Evolutionary conservation across 306 rosid species (phyloP).

Genomic region (Cyamopsis tetragonoloba): DNA sequence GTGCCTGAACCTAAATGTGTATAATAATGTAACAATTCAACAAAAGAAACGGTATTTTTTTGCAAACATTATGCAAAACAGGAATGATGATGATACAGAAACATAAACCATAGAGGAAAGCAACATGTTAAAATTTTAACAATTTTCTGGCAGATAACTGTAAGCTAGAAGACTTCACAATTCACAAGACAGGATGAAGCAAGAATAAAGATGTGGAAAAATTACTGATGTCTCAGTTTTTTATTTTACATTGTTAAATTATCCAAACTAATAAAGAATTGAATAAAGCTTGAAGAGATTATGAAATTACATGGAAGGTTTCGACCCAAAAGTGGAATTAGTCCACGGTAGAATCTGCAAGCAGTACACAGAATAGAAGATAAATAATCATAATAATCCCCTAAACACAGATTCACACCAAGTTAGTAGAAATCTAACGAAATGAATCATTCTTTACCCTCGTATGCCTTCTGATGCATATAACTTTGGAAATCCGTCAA

Average conservation of each 20-base stretch:
- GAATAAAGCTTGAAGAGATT: slow-evolving; percentile 21
- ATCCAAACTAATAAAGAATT: slow-evolving; percentile 8
- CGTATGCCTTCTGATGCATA: slow-evolving; percentile 51
- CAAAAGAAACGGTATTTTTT: neutral
- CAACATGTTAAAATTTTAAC: neutral
- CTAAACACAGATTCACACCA: slow-evolving; percentile 1
- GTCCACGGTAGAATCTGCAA: slow-evolving; percentile 66
- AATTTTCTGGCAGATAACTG: neutral
- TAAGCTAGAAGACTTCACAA: neutral
- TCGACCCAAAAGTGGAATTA: slow-evolving; percentile 59
- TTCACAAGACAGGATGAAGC: neutral
- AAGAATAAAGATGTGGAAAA: neutral
- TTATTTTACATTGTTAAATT: neutral
- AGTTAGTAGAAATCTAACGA: slow-evolving; percentile 6
- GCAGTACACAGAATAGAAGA: slow-evolving; percentile 16
- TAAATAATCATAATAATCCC: slow-evolving; percentile 20
- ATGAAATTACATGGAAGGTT: slow-evolving; percentile 57
- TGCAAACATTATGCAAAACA: neutral
- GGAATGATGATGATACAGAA: neutral
- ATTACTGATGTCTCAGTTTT: neutral
- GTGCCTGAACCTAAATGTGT: neutral
- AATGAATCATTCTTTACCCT: slow-evolving; percentile 35
- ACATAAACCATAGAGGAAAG: neutral
- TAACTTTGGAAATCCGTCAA: slow-evolving; percentile 55
- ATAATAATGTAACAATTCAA: neutral